Evolutionary conservation across 2,329 filamentous ascomycete species (phyloP).

Genomic region (Aspergillus quadricinctus): DNA sequence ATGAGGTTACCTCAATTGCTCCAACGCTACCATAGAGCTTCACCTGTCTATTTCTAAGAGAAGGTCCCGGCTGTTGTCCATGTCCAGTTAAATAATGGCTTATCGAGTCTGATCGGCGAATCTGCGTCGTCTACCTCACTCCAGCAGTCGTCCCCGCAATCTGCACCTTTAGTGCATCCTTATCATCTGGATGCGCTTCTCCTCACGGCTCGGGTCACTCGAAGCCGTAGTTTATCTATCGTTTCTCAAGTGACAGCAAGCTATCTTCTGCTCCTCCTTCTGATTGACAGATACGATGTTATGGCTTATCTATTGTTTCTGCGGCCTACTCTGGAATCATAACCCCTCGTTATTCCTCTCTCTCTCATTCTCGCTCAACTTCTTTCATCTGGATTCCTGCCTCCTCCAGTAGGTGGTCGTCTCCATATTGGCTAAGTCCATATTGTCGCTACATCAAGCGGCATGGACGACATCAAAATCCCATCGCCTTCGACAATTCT

Average conservation of each 20-base stretch:
- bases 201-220: conserved; percentile 16
- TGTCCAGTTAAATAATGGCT: background rate
- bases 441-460: conserved; percentile 15
- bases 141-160: conserved; percentile 23
- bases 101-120: conserved; percentile 15
- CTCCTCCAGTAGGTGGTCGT: background rate
- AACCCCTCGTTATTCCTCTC: background rate
- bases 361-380: background rate
- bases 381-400: background rate
- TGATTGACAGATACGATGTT: conserved; percentile 7
- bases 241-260: conserved; percentile 2
- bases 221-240: conserved; percentile 19
- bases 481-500: conserved; percentile 55
- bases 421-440: conserved; percentile 2
- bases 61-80: conserved; percentile 4
- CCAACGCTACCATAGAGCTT: background rate
- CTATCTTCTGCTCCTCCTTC: conserved; percentile 5
- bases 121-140: conserved; percentile 17
- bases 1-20: background rate
- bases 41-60: conserved; percentile 7
- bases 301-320: conserved; percentile 11
- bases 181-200: conserved; percentile 20
- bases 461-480: conserved; percentile 58
- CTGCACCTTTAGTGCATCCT: conserved; percentile 15
- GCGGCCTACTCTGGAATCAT: background rate